Percentiles rank a stretch among this genome's conserved stretches.
Evolutionary conservation across 164 flowering plant genomes (phyloP).

Genomic region (Vitis rupestris): DNA sequence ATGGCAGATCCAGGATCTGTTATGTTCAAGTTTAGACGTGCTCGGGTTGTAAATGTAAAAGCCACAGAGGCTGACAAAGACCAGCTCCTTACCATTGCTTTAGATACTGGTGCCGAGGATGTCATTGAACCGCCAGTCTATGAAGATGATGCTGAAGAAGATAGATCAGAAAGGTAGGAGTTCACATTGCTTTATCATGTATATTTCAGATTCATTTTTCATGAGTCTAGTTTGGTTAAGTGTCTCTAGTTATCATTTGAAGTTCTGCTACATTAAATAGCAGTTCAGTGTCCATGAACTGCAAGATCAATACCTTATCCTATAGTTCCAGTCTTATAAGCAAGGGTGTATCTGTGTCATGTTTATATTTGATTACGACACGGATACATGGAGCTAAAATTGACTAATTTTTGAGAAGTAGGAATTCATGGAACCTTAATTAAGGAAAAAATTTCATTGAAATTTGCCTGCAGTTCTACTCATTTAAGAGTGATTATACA

Average conservation of each 20-base stretch:
- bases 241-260: background rate
- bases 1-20: slow-evolving; percentile 99
- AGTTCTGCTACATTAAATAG: background rate
- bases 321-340: background rate
- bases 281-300: background rate
- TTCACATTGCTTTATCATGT: background rate
- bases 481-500: too few relatives aligned
- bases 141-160: slow-evolving; percentile 82
- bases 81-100: slow-evolving; percentile 71
- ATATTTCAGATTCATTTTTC: background rate
- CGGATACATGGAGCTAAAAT: too few relatives aligned
- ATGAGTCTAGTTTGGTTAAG: background rate
- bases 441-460: too few relatives aligned
- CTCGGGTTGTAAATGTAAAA: slow-evolving; percentile 75
- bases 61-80: slow-evolving; percentile 78
- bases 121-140: slow-evolving; percentile 76
- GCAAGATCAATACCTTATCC: background rate
- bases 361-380: too few relatives aligned
- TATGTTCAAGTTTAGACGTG: slow-evolving; percentile 86
- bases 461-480: too few relatives aligned
- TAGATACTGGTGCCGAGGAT: slow-evolving; percentile 98
- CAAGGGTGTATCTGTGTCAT: too few relatives aligned
- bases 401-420: too few relatives aligned
- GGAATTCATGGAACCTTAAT: too few relatives aligned
- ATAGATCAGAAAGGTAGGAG: slow-evolving; percentile 64